Conservation (phyloP, 352 stramenopile species). For the Thalassiosira mediterranea region DNA sequence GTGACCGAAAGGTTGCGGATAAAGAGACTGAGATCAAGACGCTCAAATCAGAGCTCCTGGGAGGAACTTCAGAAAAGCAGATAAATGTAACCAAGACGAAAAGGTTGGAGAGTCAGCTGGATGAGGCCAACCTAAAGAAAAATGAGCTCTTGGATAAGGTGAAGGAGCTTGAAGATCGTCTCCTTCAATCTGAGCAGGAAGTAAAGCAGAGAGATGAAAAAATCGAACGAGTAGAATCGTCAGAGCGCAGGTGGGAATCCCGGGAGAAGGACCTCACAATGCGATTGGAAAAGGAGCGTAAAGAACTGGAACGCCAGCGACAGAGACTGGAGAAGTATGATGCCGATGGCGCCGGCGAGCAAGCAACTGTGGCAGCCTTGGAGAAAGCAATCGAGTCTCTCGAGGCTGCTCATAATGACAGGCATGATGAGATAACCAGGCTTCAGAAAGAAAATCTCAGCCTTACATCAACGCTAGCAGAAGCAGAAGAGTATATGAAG, state of each 20-base stretch:
- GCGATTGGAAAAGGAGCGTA: conserved; percentile 28
- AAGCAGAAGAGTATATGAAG: conserved; percentile 46
- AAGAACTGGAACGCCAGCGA: conserved; percentile 26
- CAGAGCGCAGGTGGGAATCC: conserved; percentile 9
- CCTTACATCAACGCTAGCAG: conserved; percentile 36
- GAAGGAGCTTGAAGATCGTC: conserved; percentile 21
- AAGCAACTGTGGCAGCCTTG: conserved; percentile 42
- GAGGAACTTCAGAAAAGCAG: conserved; percentile 1
- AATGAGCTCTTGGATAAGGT: conserved; percentile 22
- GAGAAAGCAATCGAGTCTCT: conserved; percentile 43
- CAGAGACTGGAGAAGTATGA: conserved; percentile 42
- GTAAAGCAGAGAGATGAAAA: conserved; percentile 28
- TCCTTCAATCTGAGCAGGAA: conserved; percentile 15
- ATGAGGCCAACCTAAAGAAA: conserved; percentile 28
- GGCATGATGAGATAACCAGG: conserved; percentile 32
- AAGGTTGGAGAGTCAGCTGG: conserved; percentile 26
- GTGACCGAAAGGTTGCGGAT: conserved; percentile 1
- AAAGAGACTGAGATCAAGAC: conserved; percentile 10
- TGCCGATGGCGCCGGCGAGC: conserved; percentile 32
- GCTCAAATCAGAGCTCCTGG: conserved; percentile 3
- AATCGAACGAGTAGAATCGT: conserved; percentile 27
- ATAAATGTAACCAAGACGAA: conserved; percentile 11
- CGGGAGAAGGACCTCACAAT: conserved; percentile 33
- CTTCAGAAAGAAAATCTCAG: conserved; percentile 39
- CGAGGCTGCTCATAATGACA: conserved; percentile 38